phyloP scores from a whole-genome alignment of 75 land plant species.

The Pinus albicaulis region DNA sequence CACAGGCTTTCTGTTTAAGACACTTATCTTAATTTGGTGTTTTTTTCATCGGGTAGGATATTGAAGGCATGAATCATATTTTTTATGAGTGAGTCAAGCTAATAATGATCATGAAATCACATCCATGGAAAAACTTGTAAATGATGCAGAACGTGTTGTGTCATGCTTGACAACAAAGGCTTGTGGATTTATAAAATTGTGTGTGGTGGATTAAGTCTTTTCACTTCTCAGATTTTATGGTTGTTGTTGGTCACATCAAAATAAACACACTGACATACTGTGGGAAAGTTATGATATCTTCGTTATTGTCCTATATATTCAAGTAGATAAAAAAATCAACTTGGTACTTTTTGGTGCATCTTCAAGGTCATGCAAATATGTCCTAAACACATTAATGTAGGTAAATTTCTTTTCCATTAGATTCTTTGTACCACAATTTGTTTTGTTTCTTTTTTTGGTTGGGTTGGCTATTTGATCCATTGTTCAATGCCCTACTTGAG shows the following conservation, averaged over 20 bases:
- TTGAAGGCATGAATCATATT: slow-evolving; percentile 44
- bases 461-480: no score
- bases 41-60: slow-evolving; percentile 21
- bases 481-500: no score
- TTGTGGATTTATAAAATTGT: neutral
- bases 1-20: neutral
- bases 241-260: neutral
- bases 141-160: slow-evolving; percentile 47
- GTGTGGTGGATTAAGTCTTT: neutral
- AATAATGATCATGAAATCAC: slow-evolving; percentile 30
- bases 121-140: slow-evolving; percentile 32
- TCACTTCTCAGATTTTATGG: neutral
- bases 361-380: no score
- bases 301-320: no score
- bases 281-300: no score
- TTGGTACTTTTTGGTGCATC: no score
- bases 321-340: no score
- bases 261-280: no score
- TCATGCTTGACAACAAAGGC: slow-evolving; percentile 35
- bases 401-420: no score
- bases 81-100: slow-evolving; percentile 41
- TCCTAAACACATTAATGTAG: no score
- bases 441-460: no score
- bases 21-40: neutral
- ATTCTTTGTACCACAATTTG: no score